These are phyloP conservation scores for Cystofilobasidium macerans DNA, from an alignment of 768 basidiomycete genomes.

Conservation along the genomic window DNA sequence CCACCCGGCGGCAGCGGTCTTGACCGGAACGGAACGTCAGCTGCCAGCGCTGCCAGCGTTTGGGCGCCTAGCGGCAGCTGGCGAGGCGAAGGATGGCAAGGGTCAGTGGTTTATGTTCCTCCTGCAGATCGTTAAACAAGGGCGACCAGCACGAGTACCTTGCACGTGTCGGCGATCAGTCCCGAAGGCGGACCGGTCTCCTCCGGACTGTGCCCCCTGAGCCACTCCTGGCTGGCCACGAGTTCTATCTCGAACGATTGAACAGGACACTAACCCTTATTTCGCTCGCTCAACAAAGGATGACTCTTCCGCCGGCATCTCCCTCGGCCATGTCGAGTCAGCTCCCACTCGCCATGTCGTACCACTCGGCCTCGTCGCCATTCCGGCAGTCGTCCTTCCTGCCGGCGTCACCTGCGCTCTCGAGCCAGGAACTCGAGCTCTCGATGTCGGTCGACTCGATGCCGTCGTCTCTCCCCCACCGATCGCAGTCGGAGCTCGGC, in stretches of 20 bases:
- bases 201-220: too few species aligned
- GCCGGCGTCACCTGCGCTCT: slow-evolving; percentile 20
- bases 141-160: background rate
- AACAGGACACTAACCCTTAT: too few species aligned
- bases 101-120: slow-evolving; percentile 22
- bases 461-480: slow-evolving; percentile 17
- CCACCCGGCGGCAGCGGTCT: background rate
- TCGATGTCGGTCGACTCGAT: slow-evolving; percentile 27
- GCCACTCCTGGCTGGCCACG: too few species aligned
- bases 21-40: background rate
- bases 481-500: slow-evolving; percentile 20
- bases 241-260: too few species aligned
- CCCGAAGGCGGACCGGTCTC: too few species aligned
- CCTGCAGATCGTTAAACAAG: background rate
- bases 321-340: too few species aligned
- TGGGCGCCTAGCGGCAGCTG: slow-evolving; percentile 23
- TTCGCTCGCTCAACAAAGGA: too few species aligned
- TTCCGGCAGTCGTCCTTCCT: slow-evolving; percentile 18
- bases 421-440: slow-evolving; percentile 9
- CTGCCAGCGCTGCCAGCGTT: background rate
- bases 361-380: slow-evolving; percentile 9
- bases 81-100: slow-evolving; percentile 26
- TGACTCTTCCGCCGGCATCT: too few species aligned
- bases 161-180: too few species aligned
- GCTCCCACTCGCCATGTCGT: too few species aligned